A percentile compares a stretch with the other conserved stretches of the same genome.
phyloP scores from a whole-genome alignment of 1,284 basidiomycete species.

The Apiotrichum domesticum region DNA sequence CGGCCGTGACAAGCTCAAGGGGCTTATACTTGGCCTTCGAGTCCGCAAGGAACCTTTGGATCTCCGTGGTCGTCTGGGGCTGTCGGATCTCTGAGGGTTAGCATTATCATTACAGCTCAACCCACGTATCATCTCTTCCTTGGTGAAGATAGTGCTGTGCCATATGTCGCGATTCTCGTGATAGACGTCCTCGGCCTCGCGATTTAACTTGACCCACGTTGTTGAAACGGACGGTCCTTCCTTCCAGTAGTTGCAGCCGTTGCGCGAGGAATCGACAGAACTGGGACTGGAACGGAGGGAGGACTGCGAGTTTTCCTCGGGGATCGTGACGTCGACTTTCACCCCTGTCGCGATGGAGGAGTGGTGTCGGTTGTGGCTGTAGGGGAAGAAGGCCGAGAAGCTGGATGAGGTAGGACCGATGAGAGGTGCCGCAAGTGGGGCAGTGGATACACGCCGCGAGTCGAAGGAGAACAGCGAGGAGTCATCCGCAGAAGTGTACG shows the following conservation, averaged over 20 bases:
- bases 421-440: conserved; percentile 1
- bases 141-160: conserved; percentile 12
- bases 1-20: conserved; percentile 18
- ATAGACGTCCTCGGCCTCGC: conserved; percentile 31
- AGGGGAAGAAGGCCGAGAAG: conserved; percentile 10
- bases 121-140: background rate
- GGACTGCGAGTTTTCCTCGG: conserved; percentile 33
- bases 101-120: background rate
- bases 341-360: conserved; percentile 26
- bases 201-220: conserved; percentile 23
- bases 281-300: conserved; percentile 15
- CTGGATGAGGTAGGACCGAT: conserved; percentile 17
- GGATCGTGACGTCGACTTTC: conserved; percentile 32
- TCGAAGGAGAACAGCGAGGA: conserved; percentile 35
- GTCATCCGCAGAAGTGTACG: conserved; percentile 23
- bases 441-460: conserved; percentile 22
- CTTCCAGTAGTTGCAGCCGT: background rate
- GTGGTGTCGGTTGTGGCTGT: conserved; percentile 28
- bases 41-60: conserved; percentile 30
- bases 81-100: background rate
- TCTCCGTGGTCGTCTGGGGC: conserved; percentile 8
- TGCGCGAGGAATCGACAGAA: background rate
- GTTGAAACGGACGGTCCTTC: conserved; percentile 1
- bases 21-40: conserved; percentile 31
- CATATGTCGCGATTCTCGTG: conserved; percentile 18